Percentiles rank a stretch among this genome's conserved stretches.
Conservation (phyloP, 139 green algal species). For the Ettlia oleoabundans region DNA sequence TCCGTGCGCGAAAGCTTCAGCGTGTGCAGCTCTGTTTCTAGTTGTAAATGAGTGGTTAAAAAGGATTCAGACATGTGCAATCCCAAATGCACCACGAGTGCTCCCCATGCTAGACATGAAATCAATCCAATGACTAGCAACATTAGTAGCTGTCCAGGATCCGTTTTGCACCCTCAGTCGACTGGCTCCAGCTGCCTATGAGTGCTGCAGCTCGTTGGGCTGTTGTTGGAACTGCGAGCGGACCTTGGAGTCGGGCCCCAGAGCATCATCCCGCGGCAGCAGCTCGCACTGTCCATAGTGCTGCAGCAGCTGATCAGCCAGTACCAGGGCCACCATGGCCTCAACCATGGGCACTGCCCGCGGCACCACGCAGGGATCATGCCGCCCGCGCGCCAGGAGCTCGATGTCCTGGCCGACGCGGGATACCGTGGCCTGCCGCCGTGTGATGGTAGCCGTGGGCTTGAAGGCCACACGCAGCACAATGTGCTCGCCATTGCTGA, state of each 20-base stretch:
- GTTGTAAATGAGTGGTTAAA: too few species aligned
- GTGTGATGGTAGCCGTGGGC: slow-evolving; percentile 95
- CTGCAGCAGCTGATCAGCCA: slow-evolving; percentile 96
- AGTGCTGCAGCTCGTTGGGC: background rate
- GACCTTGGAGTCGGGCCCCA: slow-evolving; percentile 50
- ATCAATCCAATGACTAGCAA: too few species aligned
- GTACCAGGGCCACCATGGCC: slow-evolving; percentile 95
- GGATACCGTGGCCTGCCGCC: slow-evolving; percentile 87
- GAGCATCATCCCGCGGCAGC: slow-evolving; percentile 67
- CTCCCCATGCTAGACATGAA: too few species aligned
- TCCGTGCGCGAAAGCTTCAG: slow-evolving; percentile 66
- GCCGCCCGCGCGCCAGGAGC: slow-evolving; percentile 88
- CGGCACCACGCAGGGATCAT: slow-evolving; percentile 98
- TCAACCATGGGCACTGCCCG: slow-evolving; percentile 99
- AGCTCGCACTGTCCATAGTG: slow-evolving; percentile 94
- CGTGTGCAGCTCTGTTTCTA: slow-evolving; percentile 35
- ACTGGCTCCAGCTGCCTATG: too few species aligned
- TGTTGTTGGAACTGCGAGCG: slow-evolving; percentile 49
- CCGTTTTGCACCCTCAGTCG: too few species aligned
- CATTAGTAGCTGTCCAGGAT: too few species aligned
- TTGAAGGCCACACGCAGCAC: slow-evolving; percentile 98
- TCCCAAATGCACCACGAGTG: too few species aligned
- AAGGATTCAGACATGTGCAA: too few species aligned
- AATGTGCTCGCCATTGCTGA: slow-evolving; percentile 98
- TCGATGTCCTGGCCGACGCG: slow-evolving; percentile 81